phyloP scores from a whole-genome alignment of 257 asterid species.

The Mentha longifolia region DNA sequence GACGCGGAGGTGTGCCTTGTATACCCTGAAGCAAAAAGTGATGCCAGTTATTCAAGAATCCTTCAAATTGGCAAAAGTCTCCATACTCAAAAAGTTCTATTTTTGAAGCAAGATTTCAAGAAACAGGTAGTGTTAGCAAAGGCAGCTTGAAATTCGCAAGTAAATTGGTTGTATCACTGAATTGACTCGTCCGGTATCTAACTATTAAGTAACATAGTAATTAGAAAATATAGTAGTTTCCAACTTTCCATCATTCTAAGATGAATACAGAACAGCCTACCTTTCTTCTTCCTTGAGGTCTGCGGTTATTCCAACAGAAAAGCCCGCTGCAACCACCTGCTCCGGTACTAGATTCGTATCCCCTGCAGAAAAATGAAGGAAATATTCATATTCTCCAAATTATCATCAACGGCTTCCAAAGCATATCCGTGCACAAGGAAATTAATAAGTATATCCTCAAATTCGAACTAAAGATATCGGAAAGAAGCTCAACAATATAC shows the following conservation, averaged over 20 bases:
- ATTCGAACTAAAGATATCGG: background rate
- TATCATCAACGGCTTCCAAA: background rate
- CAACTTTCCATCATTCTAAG: background rate
- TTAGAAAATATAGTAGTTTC: too few relatives aligned
- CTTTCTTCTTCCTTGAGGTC: slow-evolving; percentile 56
- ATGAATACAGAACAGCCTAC: slow-evolving; percentile 28
- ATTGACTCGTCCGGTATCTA: too few relatives aligned
- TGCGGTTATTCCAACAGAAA: slow-evolving; percentile 82
- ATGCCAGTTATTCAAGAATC: background rate
- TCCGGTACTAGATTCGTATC: slow-evolving; percentile 87
- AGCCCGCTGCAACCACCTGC: slow-evolving; percentile 78
- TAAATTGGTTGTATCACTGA: too few relatives aligned
- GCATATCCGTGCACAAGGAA: background rate
- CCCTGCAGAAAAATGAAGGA: slow-evolving; percentile 48
- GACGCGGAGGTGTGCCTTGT: slow-evolving; percentile 60
- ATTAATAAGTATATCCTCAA: background rate
- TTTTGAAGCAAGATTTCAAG: too few relatives aligned
- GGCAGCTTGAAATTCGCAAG: too few relatives aligned
- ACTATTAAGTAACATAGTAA: too few relatives aligned
- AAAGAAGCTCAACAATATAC: background rate
- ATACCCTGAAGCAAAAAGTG: slow-evolving; percentile 42
- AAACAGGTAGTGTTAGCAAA: too few relatives aligned
- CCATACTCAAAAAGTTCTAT: too few relatives aligned
- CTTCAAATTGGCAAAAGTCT: too few relatives aligned
- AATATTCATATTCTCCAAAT: background rate